Conservation (phyloP, 2,329 filamentous ascomycete genomes). For the Alternaria triticimaculans region DNA sequence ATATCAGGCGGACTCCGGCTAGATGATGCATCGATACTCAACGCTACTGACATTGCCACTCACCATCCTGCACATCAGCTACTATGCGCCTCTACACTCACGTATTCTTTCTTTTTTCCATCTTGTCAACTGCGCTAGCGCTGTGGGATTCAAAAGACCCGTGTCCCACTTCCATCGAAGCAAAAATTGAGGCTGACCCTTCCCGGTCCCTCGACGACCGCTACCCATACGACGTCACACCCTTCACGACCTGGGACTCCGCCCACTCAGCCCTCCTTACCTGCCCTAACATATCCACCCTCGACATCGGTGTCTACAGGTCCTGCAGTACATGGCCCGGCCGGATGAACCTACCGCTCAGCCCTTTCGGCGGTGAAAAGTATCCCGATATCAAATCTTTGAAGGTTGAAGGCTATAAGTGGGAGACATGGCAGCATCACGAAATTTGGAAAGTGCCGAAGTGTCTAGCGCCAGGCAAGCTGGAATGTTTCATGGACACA, state of each 20-base stretch:
- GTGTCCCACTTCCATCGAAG: slow-evolving; percentile 8
- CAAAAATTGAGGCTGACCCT: not conserved
- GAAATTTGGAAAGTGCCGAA: not conserved
- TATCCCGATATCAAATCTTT: slow-evolving; percentile 17
- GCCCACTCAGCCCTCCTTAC: slow-evolving; percentile 11
- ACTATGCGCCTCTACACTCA: not conserved
- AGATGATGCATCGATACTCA: not conserved
- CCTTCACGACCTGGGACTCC: slow-evolving; percentile 6
- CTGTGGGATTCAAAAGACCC: slow-evolving; percentile 5
- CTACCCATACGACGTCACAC: not conserved
- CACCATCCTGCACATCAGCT: not conserved
- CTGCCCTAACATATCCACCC: slow-evolving; percentile 20
- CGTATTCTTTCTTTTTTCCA: not conserved
- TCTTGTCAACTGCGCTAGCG: not conserved
- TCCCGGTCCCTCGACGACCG: not conserved
- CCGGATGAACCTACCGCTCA: slow-evolving; percentile 18
- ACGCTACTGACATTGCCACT: not conserved
- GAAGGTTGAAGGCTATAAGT: slow-evolving; percentile 16
- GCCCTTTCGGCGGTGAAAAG: slow-evolving; percentile 7
- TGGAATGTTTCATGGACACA: not conserved
- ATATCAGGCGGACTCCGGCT: not conserved
- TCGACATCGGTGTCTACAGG: slow-evolving; percentile 14
- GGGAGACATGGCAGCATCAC: not conserved
- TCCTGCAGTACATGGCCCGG: slow-evolving; percentile 9
- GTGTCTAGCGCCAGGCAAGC: not conserved